phyloP scores from a whole-genome alignment of 2,329 filamentous ascomycete genomes.

The Aspergillus niger region DNA sequence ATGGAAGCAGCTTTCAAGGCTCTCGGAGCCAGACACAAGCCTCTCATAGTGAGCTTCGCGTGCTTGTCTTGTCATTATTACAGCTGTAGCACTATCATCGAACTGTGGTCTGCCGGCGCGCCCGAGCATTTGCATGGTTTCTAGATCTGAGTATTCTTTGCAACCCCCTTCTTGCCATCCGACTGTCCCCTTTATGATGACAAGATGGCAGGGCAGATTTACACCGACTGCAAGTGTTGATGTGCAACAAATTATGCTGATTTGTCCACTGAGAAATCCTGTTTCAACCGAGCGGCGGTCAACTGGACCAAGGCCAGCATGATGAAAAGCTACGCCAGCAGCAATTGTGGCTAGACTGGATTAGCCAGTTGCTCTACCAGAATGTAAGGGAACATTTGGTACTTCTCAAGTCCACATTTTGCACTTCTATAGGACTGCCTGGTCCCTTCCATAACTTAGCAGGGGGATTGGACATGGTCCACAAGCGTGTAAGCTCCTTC shows the following conservation, averaged over 20 bases:
- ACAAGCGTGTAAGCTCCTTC: conserved; percentile 66
- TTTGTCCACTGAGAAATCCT: conserved; percentile 68
- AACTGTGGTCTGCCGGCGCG: conserved; percentile 83
- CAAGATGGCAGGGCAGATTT: conserved; percentile 80
- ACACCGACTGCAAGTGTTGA: conserved; percentile 82
- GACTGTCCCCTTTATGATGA: conserved; percentile 79
- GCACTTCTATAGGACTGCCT: conserved; percentile 52
- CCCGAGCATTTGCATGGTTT: conserved; percentile 89
- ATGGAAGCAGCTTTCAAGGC: conserved; percentile 77
- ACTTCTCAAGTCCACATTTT: conserved; percentile 63
- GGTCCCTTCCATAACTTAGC: conserved; percentile 67
- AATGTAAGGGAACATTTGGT: conserved; percentile 1
- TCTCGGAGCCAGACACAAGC: conserved; percentile 71
- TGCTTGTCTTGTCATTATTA: conserved; percentile 74
- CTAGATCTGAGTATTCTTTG: conserved; percentile 76
- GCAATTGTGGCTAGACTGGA: conserved; percentile 43
- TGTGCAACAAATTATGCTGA: conserved; percentile 82
- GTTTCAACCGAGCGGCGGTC: conserved; percentile 70
- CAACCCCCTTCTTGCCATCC: conserved; percentile 62
- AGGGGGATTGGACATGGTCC: conserved; percentile 53
- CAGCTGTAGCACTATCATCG: conserved; percentile 71
- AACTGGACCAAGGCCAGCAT: conserved; percentile 68
- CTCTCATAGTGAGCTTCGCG: conserved; percentile 68
- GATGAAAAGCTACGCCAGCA: conserved; percentile 76
- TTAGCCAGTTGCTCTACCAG: too few species aligned